These are phyloP conservation scores for Penicillium sp. DNA, from an alignment of 2,329 filamentous ascomycete species.

Conservation along the genomic window DNA sequence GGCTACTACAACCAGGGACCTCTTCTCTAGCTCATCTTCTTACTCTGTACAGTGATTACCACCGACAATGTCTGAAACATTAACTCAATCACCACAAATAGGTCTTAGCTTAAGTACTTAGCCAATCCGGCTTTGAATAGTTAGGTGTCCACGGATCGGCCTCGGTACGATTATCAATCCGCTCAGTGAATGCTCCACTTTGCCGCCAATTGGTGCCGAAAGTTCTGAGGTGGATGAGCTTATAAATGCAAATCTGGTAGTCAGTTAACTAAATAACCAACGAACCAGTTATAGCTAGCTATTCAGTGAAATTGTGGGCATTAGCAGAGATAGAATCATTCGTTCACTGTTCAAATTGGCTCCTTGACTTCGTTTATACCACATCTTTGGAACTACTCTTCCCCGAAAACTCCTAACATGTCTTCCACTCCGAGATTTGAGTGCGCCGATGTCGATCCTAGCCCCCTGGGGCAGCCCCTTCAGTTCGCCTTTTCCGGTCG, in stretches of 20 bases:
- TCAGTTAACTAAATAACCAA: neutral
- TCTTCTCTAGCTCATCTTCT: neutral
- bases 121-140: no score
- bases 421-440: neutral
- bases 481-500: slow-evolving; percentile 51
- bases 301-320: no score
- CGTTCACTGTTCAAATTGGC: neutral
- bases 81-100: neutral
- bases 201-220: no score
- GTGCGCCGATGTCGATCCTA: neutral
- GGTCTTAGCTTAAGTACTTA: no score
- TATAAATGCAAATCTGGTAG: no score
- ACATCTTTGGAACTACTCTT: neutral
- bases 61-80: slow-evolving; percentile 3
- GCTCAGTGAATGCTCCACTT: no score
- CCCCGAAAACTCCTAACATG: neutral
- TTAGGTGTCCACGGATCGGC: no score
- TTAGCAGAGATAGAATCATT: neutral
- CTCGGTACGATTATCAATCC: no score
- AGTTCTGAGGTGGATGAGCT: no score
- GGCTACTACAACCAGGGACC: neutral
- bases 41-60: neutral
- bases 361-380: neutral
- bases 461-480: slow-evolving; percentile 24
- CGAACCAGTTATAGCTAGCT: no score